Conservation (phyloP, 257 asterid species). For the Nicotiana benthamiana region DNA sequence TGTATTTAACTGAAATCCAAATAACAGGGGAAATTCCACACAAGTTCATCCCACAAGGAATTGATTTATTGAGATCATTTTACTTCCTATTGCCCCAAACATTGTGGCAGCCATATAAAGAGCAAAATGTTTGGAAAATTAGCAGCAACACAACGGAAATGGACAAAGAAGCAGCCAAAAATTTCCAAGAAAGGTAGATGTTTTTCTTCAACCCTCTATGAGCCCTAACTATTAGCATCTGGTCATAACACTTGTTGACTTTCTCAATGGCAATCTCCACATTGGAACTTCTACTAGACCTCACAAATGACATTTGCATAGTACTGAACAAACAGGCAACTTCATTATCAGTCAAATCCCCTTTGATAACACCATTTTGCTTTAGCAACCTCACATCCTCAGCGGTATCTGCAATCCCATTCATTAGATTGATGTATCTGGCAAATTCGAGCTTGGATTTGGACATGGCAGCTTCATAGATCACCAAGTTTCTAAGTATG, state of each 20-base stretch:
- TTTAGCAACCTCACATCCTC: slow-evolving; percentile 37
- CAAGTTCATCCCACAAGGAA: no score
- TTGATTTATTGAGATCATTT: neutral
- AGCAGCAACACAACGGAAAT: slow-evolving; percentile 24
- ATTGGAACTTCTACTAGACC: slow-evolving; percentile 9
- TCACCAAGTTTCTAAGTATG: slow-evolving; percentile 42
- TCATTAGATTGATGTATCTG: slow-evolving; percentile 46
- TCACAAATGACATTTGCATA: slow-evolving; percentile 25
- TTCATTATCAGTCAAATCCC: slow-evolving; percentile 31
- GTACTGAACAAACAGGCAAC: slow-evolving; percentile 33
- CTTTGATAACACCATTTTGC: slow-evolving; percentile 23
- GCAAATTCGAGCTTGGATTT: slow-evolving; percentile 29
- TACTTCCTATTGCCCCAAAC: neutral
- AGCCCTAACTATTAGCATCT: slow-evolving; percentile 15
- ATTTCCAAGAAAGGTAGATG: slow-evolving; percentile 13
- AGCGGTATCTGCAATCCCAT: slow-evolving; percentile 31
- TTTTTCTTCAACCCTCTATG: slow-evolving; percentile 17
- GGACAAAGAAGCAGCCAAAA: slow-evolving; percentile 16
- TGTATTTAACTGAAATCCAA: no score
- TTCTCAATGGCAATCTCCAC: slow-evolving; percentile 31
- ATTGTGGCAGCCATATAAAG: slow-evolving; percentile 23
- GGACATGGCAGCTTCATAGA: slow-evolving; percentile 37
- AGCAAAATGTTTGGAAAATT: slow-evolving; percentile 36
- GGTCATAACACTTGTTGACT: slow-evolving; percentile 26
- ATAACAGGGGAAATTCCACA: no score